Evolutionary conservation across 2,329 filamentous ascomycete species (phyloP).

Genomic region (Capronia americana): DNA sequence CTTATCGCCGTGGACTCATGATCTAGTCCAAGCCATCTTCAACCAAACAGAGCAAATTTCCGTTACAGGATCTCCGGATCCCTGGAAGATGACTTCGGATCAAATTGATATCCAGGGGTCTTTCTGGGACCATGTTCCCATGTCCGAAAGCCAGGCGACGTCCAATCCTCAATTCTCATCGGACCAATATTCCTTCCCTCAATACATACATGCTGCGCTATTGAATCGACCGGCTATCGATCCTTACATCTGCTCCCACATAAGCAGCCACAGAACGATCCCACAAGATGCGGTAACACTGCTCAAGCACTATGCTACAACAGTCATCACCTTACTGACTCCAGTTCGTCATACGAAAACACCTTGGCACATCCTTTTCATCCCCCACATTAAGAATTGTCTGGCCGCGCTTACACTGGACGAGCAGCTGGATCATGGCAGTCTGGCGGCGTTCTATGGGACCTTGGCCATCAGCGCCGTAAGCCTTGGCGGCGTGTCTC

Average conservation of each 20-base stretch:
- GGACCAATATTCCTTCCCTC: background rate
- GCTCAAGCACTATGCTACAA: slow-evolving; percentile 49
- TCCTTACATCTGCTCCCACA: background rate
- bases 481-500: slow-evolving; percentile 46
- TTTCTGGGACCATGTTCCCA: background rate
- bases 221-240: background rate
- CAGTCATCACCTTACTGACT: slow-evolving; percentile 44
- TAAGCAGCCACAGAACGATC: background rate
- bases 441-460: slow-evolving; percentile 49
- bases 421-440: slow-evolving; percentile 49
- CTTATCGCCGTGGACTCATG: background rate
- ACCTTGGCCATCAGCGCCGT: slow-evolving; percentile 54
- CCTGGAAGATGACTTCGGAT: background rate
- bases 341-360: slow-evolving; percentile 48
- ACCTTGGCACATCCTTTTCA: slow-evolving; percentile 54
- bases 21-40: background rate
- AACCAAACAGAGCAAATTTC: background rate
- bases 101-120: background rate
- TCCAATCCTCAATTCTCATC: background rate
- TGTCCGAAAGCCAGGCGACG: background rate
- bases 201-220: background rate
- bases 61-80: background rate
- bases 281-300: slow-evolving; percentile 48
- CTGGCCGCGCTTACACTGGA: slow-evolving; percentile 53
- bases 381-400: slow-evolving; percentile 51